A percentile compares a stretch with the other conserved stretches of the same genome.
phyloP scores from a whole-genome alignment of 2,329 filamentous ascomycete species.

The Penicillium sp. region DNA sequence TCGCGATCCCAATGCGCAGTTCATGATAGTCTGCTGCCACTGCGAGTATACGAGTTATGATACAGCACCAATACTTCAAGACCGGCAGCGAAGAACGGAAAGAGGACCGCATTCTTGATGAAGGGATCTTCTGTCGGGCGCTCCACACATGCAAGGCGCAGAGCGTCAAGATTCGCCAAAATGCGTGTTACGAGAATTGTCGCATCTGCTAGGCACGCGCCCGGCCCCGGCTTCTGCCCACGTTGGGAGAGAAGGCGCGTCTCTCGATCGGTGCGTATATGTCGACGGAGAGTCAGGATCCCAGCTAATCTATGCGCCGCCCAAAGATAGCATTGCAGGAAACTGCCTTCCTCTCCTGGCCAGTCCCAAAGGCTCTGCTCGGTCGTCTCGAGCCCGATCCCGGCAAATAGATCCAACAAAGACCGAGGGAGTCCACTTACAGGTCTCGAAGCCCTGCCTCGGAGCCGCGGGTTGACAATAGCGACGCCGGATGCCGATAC shows the following conservation, averaged over 20 bases:
- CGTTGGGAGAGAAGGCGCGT: neutral
- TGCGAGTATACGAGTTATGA: slow-evolving; percentile 15
- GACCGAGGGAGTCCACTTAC: slow-evolving; percentile 31
- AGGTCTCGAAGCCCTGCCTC: slow-evolving; percentile 21
- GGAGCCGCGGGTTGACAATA: slow-evolving; percentile 22
- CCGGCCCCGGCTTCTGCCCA: slow-evolving; percentile 8
- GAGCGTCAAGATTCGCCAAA: slow-evolving; percentile 27
- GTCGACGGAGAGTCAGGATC: slow-evolving; percentile 23
- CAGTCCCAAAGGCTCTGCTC: slow-evolving; percentile 33
- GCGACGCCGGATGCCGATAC: slow-evolving; percentile 29
- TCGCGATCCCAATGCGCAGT: slow-evolving; percentile 4
- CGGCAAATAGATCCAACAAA: slow-evolving; percentile 28
- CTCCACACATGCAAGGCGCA: slow-evolving; percentile 21
- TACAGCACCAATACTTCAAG: slow-evolving; percentile 15
- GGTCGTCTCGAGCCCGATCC: slow-evolving; percentile 22
- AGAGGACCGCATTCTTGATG: slow-evolving; percentile 27
- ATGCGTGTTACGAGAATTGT: slow-evolving; percentile 22
- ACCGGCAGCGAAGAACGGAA: slow-evolving; percentile 26
- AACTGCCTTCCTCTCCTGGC: slow-evolving; percentile 25
- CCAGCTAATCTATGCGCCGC: slow-evolving; percentile 30
- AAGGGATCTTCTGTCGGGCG: slow-evolving; percentile 16
- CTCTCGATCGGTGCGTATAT: neutral
- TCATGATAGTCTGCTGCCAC: slow-evolving; percentile 19
- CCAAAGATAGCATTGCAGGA: slow-evolving; percentile 31
- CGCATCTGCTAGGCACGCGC: slow-evolving; percentile 12